These are phyloP conservation scores for Hemileccinum impolitum DNA, from an alignment of 768 basidiomycete genomes.

Conservation along the genomic window DNA sequence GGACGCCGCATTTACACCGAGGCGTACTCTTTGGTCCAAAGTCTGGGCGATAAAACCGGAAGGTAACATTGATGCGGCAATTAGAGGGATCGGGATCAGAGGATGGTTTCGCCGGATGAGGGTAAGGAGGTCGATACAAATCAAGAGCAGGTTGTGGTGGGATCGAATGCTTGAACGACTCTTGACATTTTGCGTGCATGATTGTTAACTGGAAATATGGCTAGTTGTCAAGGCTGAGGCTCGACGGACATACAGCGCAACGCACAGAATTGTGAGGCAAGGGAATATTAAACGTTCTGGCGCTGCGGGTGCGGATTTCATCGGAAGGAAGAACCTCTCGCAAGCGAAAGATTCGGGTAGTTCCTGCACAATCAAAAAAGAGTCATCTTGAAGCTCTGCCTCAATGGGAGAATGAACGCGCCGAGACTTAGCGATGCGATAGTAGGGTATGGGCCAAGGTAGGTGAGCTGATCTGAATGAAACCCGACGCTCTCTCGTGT, in stretches of 20 bases:
- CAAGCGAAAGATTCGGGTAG: constrained; percentile 65
- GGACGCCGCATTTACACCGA: constrained; percentile 68
- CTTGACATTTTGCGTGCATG: constrained; percentile 85
- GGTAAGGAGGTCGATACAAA: constrained; percentile 60
- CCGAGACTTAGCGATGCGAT: constrained; percentile 84
- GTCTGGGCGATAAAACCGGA: constrained; percentile 83
- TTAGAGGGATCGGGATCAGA: constrained; percentile 47
- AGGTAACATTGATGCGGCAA: constrained; percentile 81
- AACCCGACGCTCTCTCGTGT: constrained; percentile 77
- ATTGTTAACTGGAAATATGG: constrained; percentile 56
- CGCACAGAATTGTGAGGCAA: constrained; percentile 75
- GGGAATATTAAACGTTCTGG: constrained; percentile 76
- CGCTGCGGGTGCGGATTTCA: constrained; percentile 51
- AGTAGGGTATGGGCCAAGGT: constrained; percentile 80
- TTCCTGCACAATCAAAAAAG: constrained; percentile 42
- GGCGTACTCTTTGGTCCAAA: constrained; percentile 65
- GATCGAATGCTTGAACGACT: constrained; percentile 75
- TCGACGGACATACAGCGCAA: constrained; percentile 8
- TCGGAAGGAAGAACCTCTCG: constrained; percentile 72
- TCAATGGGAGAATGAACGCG: constrained; percentile 24
- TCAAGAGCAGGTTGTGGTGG: constrained; percentile 72
- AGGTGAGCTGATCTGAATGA: constrained; percentile 79
- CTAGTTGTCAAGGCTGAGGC: background rate
- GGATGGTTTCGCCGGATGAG: constrained; percentile 27
- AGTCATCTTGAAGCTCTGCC: background rate